These are phyloP conservation scores for Agrocybe praecox DNA, from an alignment of 768 basidiomycete genomes.

Conservation along the genomic window DNA sequence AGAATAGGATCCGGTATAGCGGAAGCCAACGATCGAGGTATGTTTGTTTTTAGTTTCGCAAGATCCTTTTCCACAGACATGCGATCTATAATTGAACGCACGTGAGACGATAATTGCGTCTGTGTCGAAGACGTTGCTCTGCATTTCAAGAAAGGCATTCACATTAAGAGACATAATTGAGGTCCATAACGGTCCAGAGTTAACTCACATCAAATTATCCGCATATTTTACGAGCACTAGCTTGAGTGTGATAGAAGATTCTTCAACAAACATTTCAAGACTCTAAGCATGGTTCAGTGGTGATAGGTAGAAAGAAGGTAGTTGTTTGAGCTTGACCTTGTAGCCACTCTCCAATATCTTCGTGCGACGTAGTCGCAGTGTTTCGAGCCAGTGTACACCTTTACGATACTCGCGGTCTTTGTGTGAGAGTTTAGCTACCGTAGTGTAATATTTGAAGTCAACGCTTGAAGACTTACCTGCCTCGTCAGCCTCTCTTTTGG, in stretches of 20 bases:
- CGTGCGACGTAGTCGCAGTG: constrained; percentile 75
- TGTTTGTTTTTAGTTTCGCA: constrained; percentile 51
- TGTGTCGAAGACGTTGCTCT: constrained; percentile 82
- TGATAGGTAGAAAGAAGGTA: not conserved
- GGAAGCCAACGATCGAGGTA: constrained; percentile 63
- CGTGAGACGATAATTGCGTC: constrained; percentile 71
- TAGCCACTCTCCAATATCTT: constrained; percentile 85
- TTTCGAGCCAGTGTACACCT: constrained; percentile 92
- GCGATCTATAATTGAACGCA: constrained; percentile 58
- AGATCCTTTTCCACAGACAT: constrained; percentile 77
- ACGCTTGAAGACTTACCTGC: constrained; percentile 58
- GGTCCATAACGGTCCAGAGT: not conserved
- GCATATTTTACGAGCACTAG: constrained; percentile 69
- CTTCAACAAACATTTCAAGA: constrained; percentile 76
- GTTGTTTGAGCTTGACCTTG: constrained; percentile 50
- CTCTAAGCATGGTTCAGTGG: constrained; percentile 50
- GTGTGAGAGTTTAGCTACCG: not conserved
- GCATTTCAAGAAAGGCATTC: constrained; percentile 1
- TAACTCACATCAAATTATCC: constrained; percentile 76
- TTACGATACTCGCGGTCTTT: constrained; percentile 89
- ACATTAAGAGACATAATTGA: not conserved
- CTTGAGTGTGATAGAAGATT: constrained; percentile 68
- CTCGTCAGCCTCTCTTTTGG: constrained; percentile 90
- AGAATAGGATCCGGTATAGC: constrained; percentile 72
- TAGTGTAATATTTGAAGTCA: no score